Evolutionary conservation across 192 early-diverging fungal species (phyloP).

Genomic region (Chytriomyces sp.): DNA sequence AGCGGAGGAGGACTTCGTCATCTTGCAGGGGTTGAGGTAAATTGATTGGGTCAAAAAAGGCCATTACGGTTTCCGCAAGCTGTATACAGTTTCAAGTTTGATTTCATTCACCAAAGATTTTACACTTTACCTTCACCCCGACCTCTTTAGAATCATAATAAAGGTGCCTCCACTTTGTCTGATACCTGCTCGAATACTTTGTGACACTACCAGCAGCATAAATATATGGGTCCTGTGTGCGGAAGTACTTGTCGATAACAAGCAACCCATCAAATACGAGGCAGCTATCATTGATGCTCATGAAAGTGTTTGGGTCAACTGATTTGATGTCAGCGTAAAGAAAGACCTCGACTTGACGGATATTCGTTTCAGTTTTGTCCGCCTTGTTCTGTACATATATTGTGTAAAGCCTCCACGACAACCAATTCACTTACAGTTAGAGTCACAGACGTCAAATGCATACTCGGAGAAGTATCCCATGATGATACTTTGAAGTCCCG

Average conservation of each 20-base stretch:
- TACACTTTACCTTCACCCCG: conserved; percentile 41
- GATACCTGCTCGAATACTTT: conserved; percentile 55
- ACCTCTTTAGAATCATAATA: conserved; percentile 51
- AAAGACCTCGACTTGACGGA: conserved; percentile 33
- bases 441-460: background rate
- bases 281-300: conserved; percentile 52
- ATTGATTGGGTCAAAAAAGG: conserved; percentile 46
- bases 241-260: conserved; percentile 58
- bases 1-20: conserved; percentile 23
- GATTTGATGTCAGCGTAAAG: conserved; percentile 52
- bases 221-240: conserved; percentile 56
- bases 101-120: background rate
- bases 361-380: conserved; percentile 6
- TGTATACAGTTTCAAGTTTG: background rate
- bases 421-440: background rate
- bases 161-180: conserved; percentile 52
- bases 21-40: conserved; percentile 16
- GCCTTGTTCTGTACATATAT: background rate
- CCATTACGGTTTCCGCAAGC: conserved; percentile 46
- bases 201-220: conserved; percentile 55
- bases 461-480: conserved; percentile 30
- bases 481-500: conserved; percentile 31
- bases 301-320: conserved; percentile 47
- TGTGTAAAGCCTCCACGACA: background rate
- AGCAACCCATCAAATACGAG: conserved; percentile 56